Evolutionary conservation across 768 basidiomycete genomes (phyloP), one percentile per base, ranked within the genome.

Genomic region (Nevesoporus exiguus): DNA sequence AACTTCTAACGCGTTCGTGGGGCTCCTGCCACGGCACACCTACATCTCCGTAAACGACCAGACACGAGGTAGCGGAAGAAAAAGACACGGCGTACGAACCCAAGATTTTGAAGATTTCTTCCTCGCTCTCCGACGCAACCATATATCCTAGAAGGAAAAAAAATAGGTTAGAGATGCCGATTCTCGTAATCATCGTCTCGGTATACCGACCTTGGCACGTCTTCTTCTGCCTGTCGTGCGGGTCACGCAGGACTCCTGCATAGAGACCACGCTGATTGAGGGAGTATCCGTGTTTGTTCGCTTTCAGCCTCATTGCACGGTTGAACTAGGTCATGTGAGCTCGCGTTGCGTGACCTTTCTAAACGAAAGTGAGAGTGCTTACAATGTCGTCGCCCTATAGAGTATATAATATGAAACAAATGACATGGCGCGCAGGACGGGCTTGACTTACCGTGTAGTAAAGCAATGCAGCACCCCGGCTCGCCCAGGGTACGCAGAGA

Each of bases 301-400:
- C 95, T 70, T 93, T 93, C 62, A 87, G 69, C 29, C 94, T 82
- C 68, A 98, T 84, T 6, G 87, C 86, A 8, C 95, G 85, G 69
- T 96, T 97, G 72, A 96, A 96, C 91, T 94, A 47, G 52, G 40
- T 30, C 5, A 27, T 9, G 52, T 29, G 49, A 41, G 40, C 24
- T 10, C 11, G 17, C 13, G 39, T 15, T 29, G 13, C 7, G 3
- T 3, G 5, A n/a, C n/a, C 14, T 21, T 15, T 2, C 4, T 11
- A 17, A n/a, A 31, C 37, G 47, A 36, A 51, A 40, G 6, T 31
- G 5, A 37, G 24, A 21, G 33, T 13, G 71, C 88, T 61, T 60
- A 93, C 93, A 49, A 96, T 90, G 63, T 95, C 91, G 64, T 96
- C 93, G 3, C 93, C 93, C 85, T 86, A n/a, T n/a, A n/a, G n/a